These are phyloP conservation scores for Pleurotus cornucopiae DNA, from an alignment of 768 basidiomycete species.

Conservation along the genomic window DNA sequence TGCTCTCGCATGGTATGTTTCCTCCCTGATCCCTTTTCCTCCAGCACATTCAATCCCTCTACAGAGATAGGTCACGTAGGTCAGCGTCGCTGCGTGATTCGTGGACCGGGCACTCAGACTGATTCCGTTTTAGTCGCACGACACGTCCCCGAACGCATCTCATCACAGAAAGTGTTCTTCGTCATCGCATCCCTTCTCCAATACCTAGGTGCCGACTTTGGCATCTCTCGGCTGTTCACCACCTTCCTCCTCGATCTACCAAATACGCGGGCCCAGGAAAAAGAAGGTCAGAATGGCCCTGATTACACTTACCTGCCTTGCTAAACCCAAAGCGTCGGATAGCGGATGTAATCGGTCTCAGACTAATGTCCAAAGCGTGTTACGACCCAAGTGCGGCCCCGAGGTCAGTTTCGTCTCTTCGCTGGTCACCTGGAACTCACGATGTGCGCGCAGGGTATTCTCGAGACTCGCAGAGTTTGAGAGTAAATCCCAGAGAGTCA, in stretches of 20 bases:
- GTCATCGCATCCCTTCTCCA: slow-evolving; percentile 38
- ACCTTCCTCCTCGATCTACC: slow-evolving; percentile 66
- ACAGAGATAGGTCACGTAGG: slow-evolving; percentile 81
- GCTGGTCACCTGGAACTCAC: not conserved
- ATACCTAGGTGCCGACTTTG: slow-evolving; percentile 51
- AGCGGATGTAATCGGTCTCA: slow-evolving; percentile 87
- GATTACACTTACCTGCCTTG: too few relatives aligned
- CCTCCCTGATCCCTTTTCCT: not conserved
- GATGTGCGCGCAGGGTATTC: slow-evolving; percentile 56
- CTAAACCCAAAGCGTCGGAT: not conserved
- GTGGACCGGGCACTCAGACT: not conserved
- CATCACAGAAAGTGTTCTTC: slow-evolving; percentile 38
- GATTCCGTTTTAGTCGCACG: slow-evolving; percentile 28
- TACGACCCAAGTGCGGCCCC: slow-evolving; percentile 78
- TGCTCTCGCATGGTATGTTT: slow-evolving; percentile 74
- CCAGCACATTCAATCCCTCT: slow-evolving; percentile 1
- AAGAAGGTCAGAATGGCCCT: slow-evolving; percentile 52
- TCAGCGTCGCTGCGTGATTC: slow-evolving; percentile 19
- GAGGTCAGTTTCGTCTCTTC: slow-evolving; percentile 39
- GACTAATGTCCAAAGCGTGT: slow-evolving; percentile 79
- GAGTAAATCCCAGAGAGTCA: slow-evolving; percentile 16
- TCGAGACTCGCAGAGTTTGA: slow-evolving; percentile 57
- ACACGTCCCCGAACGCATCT: slow-evolving; percentile 51
- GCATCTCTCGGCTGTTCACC: slow-evolving; percentile 42
- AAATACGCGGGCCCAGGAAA: slow-evolving; percentile 77